Evolutionary conservation across 2,329 filamentous ascomycete genomes (phyloP).

Genomic region (Elsinoe ampelina): DNA sequence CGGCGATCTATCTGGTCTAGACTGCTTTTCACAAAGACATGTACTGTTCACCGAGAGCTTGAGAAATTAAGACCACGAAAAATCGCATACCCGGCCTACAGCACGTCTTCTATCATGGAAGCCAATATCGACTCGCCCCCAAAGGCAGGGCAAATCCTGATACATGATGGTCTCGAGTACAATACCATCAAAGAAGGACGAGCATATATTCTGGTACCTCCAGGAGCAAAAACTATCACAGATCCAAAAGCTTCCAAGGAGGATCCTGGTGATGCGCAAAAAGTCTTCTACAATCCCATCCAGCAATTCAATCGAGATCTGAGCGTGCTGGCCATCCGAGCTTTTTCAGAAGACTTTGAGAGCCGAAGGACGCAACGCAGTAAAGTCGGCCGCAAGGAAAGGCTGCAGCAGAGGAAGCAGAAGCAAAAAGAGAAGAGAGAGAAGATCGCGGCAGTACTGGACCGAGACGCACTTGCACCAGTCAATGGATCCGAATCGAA

Average conservation of each 20-base stretch:
- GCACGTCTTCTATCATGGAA: neutral
- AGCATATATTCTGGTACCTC: constrained; percentile 58
- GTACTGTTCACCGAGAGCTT: neutral
- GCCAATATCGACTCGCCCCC: constrained; percentile 19
- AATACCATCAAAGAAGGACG: constrained; percentile 56
- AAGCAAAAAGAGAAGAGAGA: constrained; percentile 24
- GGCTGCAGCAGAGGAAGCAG: constrained; percentile 18
- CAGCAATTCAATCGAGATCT: constrained; percentile 98
- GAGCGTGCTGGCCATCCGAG: constrained; percentile 83
- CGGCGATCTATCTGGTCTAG: neutral
- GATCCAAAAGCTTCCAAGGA: constrained; percentile 40
- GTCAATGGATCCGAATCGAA: neutral
- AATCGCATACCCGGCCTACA: neutral
- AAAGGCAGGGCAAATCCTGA: constrained; percentile 24
- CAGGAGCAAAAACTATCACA: constrained; percentile 38
- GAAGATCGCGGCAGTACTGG: constrained; percentile 29
- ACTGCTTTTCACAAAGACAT: neutral
- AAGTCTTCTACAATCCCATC: constrained; percentile 96
- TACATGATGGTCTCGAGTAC: constrained; percentile 27
- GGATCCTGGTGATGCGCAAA: constrained; percentile 54
- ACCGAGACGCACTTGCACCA: constrained; percentile 28
- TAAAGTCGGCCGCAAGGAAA: constrained; percentile 9
- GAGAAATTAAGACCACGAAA: neutral
- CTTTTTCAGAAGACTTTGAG: constrained; percentile 61
- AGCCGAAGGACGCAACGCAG: constrained; percentile 13